Evolutionary conservation across 768 basidiomycete genomes (phyloP).

Genomic region (Leccinum boreale): DNA sequence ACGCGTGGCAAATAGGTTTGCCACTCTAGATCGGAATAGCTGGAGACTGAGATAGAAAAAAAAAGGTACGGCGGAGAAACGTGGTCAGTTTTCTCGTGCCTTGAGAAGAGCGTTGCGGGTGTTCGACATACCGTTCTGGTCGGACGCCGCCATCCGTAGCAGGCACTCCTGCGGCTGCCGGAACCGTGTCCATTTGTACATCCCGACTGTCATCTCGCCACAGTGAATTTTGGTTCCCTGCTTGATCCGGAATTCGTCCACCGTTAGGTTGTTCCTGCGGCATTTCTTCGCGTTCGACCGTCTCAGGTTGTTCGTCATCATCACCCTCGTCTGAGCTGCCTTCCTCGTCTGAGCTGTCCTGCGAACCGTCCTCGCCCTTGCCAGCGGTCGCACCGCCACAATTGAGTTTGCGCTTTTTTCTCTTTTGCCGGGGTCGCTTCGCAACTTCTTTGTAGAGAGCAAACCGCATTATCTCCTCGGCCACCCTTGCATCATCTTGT

Average conservation of each 20-base stretch:
- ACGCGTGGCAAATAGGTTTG: constrained; percentile 61
- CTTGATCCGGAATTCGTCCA: constrained; percentile 25
- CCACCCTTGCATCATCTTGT: constrained; percentile 79
- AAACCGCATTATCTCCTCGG: constrained; percentile 94
- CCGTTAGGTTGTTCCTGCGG: constrained; percentile 34
- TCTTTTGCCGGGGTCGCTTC: constrained; percentile 59
- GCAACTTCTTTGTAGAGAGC: constrained; percentile 97
- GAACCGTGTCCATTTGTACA: constrained; percentile 54
- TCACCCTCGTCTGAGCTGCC: constrained; percentile 44
- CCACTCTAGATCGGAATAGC: constrained; percentile 78
- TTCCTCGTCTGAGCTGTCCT: constrained; percentile 35
- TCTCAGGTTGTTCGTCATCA: constrained; percentile 36
- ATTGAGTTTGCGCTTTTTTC: constrained; percentile 87
- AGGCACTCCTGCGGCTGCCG: constrained; percentile 35
- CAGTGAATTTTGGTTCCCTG: constrained; percentile 49
- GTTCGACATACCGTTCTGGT: constrained; percentile 56
- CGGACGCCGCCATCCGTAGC: constrained; percentile 42
- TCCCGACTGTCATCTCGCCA: constrained; percentile 72
- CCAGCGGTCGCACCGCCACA: constrained; percentile 53
- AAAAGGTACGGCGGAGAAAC: background rate
- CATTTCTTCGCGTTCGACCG: constrained; percentile 48
- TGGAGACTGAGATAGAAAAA: constrained; percentile 34
- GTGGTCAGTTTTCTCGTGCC: background rate
- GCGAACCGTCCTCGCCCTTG: constrained; percentile 49
- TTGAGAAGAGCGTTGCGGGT: constrained; percentile 1